Conservation (phyloP, 2,329 filamentous ascomycete species). For the Colletotrichum falcatum region DNA sequence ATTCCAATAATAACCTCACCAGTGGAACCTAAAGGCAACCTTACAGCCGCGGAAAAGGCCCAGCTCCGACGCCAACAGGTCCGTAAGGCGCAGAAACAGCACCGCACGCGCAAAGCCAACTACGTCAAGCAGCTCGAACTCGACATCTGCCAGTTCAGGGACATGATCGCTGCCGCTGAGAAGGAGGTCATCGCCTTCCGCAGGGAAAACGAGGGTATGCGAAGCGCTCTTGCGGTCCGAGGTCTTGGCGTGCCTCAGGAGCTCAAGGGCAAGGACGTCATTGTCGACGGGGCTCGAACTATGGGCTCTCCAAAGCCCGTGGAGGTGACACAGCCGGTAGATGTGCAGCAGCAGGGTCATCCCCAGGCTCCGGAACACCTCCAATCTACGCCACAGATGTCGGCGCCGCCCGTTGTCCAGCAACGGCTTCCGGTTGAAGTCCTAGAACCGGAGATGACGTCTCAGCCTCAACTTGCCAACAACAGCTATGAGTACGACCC, state of each 20-base stretch:
- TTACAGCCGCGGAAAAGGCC: conserved; percentile 49
- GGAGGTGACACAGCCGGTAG: neutral
- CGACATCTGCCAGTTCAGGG: conserved; percentile 61
- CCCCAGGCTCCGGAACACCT: neutral
- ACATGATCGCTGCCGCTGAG: conserved; percentile 58
- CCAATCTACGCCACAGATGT: neutral
- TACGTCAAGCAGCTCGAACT: conserved; percentile 67
- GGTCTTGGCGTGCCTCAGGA: conserved; percentile 39
- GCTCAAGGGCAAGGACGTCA: conserved; percentile 14
- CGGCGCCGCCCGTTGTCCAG: conserved; percentile 6
- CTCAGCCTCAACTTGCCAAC: conserved; percentile 5
- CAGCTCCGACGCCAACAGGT: conserved; percentile 64
- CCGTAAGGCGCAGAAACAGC: conserved; percentile 64
- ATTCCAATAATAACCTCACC: neutral
- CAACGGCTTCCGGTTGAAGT: conserved; percentile 24
- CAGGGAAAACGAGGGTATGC: conserved; percentile 59
- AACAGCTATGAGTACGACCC: conserved; percentile 28
- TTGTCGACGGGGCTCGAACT: conserved; percentile 6
- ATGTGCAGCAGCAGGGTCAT: conserved; percentile 4
- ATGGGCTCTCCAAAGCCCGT: neutral
- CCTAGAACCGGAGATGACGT: conserved; percentile 22
- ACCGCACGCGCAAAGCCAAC: conserved; percentile 67
- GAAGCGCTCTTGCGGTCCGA: conserved; percentile 47
- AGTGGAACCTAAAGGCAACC: conserved; percentile 12
- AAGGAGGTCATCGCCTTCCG: conserved; percentile 53